These are phyloP conservation scores for Podospora bellae-mahoneyi DNA, from an alignment of 495 filamentous ascomycete species.

Conservation along the genomic window DNA sequence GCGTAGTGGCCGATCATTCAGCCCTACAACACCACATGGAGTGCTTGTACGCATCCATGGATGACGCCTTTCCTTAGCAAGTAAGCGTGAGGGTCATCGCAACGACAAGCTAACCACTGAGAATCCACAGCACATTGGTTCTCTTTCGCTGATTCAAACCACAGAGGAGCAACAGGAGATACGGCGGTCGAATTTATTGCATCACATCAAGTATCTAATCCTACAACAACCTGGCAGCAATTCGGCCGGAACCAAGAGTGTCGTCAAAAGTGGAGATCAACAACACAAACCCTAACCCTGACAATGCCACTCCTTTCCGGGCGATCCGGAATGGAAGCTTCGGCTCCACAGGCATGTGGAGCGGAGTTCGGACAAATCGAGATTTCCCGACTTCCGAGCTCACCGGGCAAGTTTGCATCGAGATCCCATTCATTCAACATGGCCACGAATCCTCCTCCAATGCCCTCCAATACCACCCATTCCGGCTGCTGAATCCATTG, in stretches of 20 bases:
- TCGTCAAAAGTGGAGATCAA: not conserved
- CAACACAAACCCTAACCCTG: conserved; percentile 1
- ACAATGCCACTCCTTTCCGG: not conserved
- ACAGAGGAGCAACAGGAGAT: too few relatives aligned
- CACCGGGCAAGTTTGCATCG: not conserved
- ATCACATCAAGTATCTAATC: not conserved
- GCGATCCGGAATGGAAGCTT: conserved; percentile 1
- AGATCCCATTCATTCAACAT: not conserved
- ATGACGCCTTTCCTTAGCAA: too few relatives aligned
- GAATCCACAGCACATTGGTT: too few relatives aligned
- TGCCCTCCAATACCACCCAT: not conserved
- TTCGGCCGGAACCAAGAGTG: not conserved
- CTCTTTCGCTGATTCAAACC: too few relatives aligned
- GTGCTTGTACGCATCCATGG: too few relatives aligned
- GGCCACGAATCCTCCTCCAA: not conserved
- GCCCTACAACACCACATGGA: not conserved
- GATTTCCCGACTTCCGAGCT: conserved; percentile 1
- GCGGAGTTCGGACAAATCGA: not conserved
- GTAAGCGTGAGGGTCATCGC: not conserved
- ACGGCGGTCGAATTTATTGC: too few relatives aligned
- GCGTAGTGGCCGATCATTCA: not conserved
- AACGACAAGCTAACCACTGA: too few relatives aligned
- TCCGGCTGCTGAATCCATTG: not conserved
- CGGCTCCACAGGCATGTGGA: not conserved
- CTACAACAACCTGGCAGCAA: not conserved